Evolutionary conservation across 2,329 filamentous ascomycete species (phyloP), one percentile per base, ranked within the genome.

Genomic region (Penicillium sp.): DNA sequence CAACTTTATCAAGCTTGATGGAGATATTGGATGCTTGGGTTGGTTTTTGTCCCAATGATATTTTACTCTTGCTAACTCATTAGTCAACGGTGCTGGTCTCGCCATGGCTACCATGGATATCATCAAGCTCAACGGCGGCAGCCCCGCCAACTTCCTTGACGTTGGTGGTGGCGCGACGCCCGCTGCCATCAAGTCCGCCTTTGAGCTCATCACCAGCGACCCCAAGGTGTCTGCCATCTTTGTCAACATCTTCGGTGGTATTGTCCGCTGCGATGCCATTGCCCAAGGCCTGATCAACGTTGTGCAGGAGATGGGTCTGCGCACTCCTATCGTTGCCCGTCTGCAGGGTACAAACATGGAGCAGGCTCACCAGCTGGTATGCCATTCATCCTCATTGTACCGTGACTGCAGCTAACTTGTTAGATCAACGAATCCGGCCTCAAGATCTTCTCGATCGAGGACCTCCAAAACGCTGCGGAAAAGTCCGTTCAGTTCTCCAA

Each of bases 61-160:
- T 30, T 35, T 31, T 13, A 7, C 6, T 30, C 15, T 47, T 64
- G 47, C 66, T 69, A 56, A 69, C 26, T 7, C 26, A 17, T 61
- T 68, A 72, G 95, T 99, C 84, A 99, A 99, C 84, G 95, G 95
- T 79, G 95, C 95, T 74, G 95, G 95, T 84, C 91, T 99, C 70
- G 95, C 95, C 82, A 99, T 99, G 95, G 95, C 95, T 67, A 99
- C 95, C 79, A 99, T 99, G 95, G 95, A 99, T 82, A 98, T 99
- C 81, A 99, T 99, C 88, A 98, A 99, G 89, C 88, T 99, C 67
- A 99, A 98, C 83, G 95, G 95, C 72, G 95, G 95, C 67, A 85
- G 88, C 76, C 95, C 95, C 66, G 95, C 95, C 73, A 99, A 99
- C 88, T 99, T 99, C 89, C 86, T 99, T 72, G 95, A 99, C 79